Conservation (phyloP, 495 filamentous ascomycete genomes). For the Neurospora sp. region DNA sequence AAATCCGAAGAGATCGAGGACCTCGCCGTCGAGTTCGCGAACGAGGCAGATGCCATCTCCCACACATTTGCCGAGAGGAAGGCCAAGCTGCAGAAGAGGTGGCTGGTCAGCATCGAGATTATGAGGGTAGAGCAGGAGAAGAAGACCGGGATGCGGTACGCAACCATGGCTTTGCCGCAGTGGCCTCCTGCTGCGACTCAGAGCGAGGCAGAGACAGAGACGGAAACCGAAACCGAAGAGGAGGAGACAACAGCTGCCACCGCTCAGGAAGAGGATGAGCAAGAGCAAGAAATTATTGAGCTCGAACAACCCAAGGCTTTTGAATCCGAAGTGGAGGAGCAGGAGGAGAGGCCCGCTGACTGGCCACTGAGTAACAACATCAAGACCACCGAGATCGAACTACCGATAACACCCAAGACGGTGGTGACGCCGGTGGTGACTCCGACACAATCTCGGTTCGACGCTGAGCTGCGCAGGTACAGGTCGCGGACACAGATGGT, state of each 20-base stretch:
- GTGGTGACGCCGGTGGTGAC: too few species aligned
- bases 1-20: slow-evolving; percentile 40
- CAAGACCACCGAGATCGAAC: background rate
- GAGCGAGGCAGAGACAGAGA: background rate
- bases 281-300: background rate
- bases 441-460: background rate
- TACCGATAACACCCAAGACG: background rate
- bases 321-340: background rate
- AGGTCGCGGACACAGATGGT: background rate
- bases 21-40: slow-evolving; percentile 45
- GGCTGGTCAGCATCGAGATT: slow-evolving; percentile 56
- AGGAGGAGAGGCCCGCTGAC: background rate
- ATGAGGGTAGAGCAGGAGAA: slow-evolving; percentile 49
- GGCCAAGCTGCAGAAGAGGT: slow-evolving; percentile 40
- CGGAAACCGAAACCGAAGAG: slow-evolving; percentile 4
- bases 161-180: slow-evolving; percentile 32
- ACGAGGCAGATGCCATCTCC: slow-evolving; percentile 42
- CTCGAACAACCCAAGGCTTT: background rate
- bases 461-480: background rate
- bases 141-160: slow-evolving; percentile 38
- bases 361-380: background rate
- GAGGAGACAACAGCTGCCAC: background rate
- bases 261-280: background rate
- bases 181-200: slow-evolving; percentile 20
- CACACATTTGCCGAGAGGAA: slow-evolving; percentile 41